Base-by-base conservation (phyloP, 495 filamentous ascomycete species). In the Pseudoneurospora amorphoporcata region DNA sequence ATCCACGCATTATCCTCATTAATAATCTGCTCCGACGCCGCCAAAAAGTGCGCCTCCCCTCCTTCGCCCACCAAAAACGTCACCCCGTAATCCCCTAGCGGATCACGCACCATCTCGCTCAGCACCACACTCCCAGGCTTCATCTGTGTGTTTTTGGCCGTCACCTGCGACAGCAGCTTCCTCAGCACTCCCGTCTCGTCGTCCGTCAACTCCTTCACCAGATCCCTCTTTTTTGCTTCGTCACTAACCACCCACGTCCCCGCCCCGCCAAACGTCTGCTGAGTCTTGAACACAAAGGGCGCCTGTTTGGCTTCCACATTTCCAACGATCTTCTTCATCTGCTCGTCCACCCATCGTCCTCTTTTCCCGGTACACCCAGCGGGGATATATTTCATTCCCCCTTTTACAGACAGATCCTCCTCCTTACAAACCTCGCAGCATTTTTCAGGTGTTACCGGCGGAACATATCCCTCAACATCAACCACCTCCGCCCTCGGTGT, bases 261-360 rank as follows among this genome's bases (percentile, higher is more conserved):
- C 5, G 78, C 79, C 9, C 80, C 80, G n/a, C 77, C 77, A 69
- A 77, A 81, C 38, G 79, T 75, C 68, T 82, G 81, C 23, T 82
- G 81, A 4, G 73, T 80, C 70, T 82, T 81, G 68, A 81, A 19
- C 17, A 82, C 79, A 23, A 82, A 81, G 12, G 80, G 80, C 1
- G 77, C 19, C 12, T 70, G 39, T 4, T 76, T 72, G 17, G n/a
- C 23, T 8, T 69, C 43, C 38, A 81, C 45, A 8, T 69, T 69
- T 0, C 35, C 37, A 4, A 79, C 42, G 39, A 80, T 73, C 29
- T 74, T 73, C 35, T 16, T 16, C 14, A 72, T 73, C 39, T 82
- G 76, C 39, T 47, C 68, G 9, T 53, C 8, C 8, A 79, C 65
- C 80, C 80, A 82, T n/a, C 39, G 3, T 0, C 75, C 74, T 3